Conservation (phyloP, 2,329 filamentous ascomycete species). For the Didymella pomorum region DNA sequence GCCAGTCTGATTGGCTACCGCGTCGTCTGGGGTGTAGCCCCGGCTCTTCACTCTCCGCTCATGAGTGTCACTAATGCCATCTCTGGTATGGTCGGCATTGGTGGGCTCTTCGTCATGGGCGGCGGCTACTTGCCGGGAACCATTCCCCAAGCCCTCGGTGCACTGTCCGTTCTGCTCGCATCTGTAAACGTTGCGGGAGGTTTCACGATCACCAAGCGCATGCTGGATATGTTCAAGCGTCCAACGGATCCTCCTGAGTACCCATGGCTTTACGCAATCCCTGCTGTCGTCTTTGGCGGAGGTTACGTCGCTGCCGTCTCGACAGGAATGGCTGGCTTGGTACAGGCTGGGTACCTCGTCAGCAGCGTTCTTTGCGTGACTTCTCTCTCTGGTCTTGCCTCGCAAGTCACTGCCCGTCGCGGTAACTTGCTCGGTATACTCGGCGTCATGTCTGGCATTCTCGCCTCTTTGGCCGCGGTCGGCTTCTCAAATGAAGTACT, state of each 20-base stretch:
- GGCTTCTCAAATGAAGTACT: constrained; percentile 82
- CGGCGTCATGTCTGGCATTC: constrained; percentile 81
- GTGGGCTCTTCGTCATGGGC: constrained; percentile 87
- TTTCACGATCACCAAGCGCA: constrained; percentile 90
- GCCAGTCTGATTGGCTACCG: constrained; percentile 88
- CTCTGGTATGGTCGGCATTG: constrained; percentile 86
- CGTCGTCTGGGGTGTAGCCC: constrained; percentile 85
- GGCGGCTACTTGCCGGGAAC: constrained; percentile 71
- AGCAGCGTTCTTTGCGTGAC: constrained; percentile 83
- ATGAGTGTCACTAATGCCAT: constrained; percentile 97
- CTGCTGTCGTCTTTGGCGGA: constrained; percentile 78
- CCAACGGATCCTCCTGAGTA: constrained; percentile 89
- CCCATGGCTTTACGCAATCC: constrained; percentile 84
- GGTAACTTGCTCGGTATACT: constrained; percentile 88
- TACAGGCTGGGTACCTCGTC: constrained; percentile 86
- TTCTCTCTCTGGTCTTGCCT: constrained; percentile 81
- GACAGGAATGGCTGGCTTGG: constrained; percentile 82
- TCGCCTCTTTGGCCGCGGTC: constrained; percentile 81
- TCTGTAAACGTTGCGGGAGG: constrained; percentile 90
- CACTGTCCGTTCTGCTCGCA: constrained; percentile 80
- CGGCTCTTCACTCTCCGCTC: constrained; percentile 84
- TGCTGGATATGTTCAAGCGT: constrained; percentile 73
- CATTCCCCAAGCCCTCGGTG: constrained; percentile 78
- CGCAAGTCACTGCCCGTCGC: constrained; percentile 81
- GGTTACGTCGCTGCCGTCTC: constrained; percentile 81